Percentiles rank a stretch among this genome's conserved stretches.
These are phyloP conservation scores for Simmondsia chinensis DNA, from an alignment of 148 eudicot species.

Conservation along the genomic window DNA sequence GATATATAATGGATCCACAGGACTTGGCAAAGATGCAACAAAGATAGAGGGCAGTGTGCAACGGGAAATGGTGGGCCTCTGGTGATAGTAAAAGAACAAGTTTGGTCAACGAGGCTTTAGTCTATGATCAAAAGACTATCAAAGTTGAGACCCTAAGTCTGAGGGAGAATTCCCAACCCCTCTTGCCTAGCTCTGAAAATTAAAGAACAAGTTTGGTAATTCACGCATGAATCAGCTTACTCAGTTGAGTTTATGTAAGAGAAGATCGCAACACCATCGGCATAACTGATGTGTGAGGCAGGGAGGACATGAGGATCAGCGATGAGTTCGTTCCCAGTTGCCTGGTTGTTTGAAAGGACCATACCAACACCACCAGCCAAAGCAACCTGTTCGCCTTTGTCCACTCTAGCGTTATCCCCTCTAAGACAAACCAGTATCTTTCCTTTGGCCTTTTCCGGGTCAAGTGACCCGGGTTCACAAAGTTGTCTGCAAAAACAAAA, in stretches of 20 bases:
- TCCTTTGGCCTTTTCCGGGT: constrained; percentile 49
- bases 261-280: constrained; percentile 38
- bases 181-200: too few species aligned
- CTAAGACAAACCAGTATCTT: constrained; percentile 71
- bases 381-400: constrained; percentile 69
- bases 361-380: constrained; percentile 76
- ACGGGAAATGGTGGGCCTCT: too few species aligned
- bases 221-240: constrained; percentile 20
- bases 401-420: constrained; percentile 69
- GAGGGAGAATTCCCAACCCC: too few species aligned
- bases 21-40: too few species aligned
- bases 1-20: too few species aligned
- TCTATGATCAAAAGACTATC: too few species aligned
- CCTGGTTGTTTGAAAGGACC: constrained; percentile 54
- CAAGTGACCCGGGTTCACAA: constrained; percentile 53
- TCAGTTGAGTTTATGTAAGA: constrained; percentile 33
- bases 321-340: constrained; percentile 52
- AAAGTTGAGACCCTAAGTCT: too few species aligned
- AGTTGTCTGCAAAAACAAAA: constrained; percentile 47
- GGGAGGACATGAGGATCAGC: constrained; percentile 92
- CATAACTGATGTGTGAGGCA: constrained; percentile 57
- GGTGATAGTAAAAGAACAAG: too few species aligned
- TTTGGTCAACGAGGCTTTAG: too few species aligned
- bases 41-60: too few species aligned
- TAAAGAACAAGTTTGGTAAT: background rate